Base-by-base conservation (phyloP, 1,139 yeast species). In the Saccharomycopsis hybrid region DNA sequence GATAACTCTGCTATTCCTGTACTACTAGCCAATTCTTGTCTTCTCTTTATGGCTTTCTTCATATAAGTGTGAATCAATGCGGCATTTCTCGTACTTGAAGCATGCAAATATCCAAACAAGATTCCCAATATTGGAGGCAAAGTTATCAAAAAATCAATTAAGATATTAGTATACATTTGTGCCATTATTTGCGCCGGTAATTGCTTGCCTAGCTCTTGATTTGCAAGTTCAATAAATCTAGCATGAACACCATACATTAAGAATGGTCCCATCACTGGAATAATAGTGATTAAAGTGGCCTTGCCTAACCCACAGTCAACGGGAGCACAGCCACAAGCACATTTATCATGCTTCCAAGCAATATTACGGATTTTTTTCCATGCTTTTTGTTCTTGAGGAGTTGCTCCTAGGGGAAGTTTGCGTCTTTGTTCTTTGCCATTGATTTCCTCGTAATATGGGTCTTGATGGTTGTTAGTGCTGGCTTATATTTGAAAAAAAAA, bases 21-120 rank as follows among this genome's bases (percentile, higher is more conserved):
- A 18, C 18, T 18, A 7, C 4, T 11, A 25, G 31, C 43, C 31
- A 25, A 24, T 13, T 40, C 39, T 5, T 36, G 9, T 5, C 39
- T 11, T 7, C 24, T 7, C 7, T 24, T 11, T 7, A 13, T n/a
- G 24, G 39, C 18, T 29, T 13, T 47, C 30, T 38, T 43, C 47
- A 47, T 35, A 54, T 69, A 71, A 29, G 72, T 73, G 62, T 80
- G 88, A 5, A 87, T 72, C 59, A 86, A 60, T 0, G 89, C 88
- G 0, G 96, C 95, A 64, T 89, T 90, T 59, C 96, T 70, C 0
- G 96, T 85, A n/a, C 95, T 85, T 60, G 96, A 85, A 1, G 82
- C 85, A 63, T 86, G 78, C 64, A 90, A 56, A 89, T 95, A 90
- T 11, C 86, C 71, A 53, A 88, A 76, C 44, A 88, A 66, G 2